These are phyloP conservation scores for Limonium bicolor DNA, from an alignment of 148 eudicot genomes.

Conservation along the genomic window DNA sequence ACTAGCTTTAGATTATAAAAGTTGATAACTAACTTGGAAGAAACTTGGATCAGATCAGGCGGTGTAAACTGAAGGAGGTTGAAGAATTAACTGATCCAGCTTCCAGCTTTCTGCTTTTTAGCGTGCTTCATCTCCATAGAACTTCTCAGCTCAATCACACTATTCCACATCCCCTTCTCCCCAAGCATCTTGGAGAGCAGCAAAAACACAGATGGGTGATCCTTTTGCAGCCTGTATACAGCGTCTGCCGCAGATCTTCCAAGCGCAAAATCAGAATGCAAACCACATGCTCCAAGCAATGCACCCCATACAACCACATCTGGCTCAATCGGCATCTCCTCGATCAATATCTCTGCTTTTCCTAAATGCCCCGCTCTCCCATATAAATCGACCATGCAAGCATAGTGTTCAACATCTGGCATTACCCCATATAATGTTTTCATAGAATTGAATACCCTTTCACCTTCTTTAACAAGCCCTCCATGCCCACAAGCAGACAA, in stretches of 20 bases:
- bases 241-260: slow-evolving; percentile 37
- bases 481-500: slow-evolving; percentile 62
- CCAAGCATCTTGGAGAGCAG: slow-evolving; percentile 44
- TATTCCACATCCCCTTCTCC: slow-evolving; percentile 36
- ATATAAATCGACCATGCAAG: slow-evolving; percentile 71
- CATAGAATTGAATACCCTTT: slow-evolving; percentile 34
- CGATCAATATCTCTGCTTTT: slow-evolving; percentile 39
- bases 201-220: slow-evolving; percentile 43
- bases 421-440: slow-evolving; percentile 17
- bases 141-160: slow-evolving; percentile 18
- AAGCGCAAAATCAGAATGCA: slow-evolving; percentile 39
- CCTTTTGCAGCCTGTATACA: slow-evolving; percentile 23
- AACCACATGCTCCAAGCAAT: slow-evolving; percentile 50
- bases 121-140: slow-evolving; percentile 19
- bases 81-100: slow-evolving; percentile 40
- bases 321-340: slow-evolving; percentile 48
- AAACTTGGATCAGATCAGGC: no score
- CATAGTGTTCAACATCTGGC: slow-evolving; percentile 48
- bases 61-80: no score
- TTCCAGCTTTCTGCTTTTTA: slow-evolving; percentile 48
- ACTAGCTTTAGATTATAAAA: no score
- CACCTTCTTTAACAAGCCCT: slow-evolving; percentile 53
- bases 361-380: slow-evolving; percentile 56
- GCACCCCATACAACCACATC: slow-evolving; percentile 78
- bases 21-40: no score